These are phyloP conservation scores for Vicia faba DNA, from an alignment of 306 rosid genomes.

Conservation along the genomic window DNA sequence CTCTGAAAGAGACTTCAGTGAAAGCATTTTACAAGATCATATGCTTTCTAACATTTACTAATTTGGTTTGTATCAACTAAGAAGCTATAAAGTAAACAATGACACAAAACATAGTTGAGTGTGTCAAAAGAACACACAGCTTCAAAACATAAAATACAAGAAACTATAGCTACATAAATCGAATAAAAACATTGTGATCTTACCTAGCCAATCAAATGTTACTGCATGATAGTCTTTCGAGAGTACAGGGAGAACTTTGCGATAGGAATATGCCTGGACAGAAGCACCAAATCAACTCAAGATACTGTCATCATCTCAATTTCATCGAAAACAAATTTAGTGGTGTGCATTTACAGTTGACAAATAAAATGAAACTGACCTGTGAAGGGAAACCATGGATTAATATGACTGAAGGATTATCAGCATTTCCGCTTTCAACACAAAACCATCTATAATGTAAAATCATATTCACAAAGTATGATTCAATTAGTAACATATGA, in stretches of 20 bases:
- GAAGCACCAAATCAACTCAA: conserved; percentile 26
- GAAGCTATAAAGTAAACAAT: background rate
- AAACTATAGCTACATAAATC: conserved; percentile 18
- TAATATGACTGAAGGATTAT: conserved; percentile 72
- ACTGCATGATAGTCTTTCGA: conserved; percentile 60
- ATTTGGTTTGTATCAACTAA: background rate
- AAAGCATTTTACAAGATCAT: conserved; percentile 25
- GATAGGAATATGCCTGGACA: conserved; percentile 85
- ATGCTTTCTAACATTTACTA: conserved; percentile 10
- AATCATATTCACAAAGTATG: conserved; percentile 53
- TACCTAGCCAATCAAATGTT: conserved; percentile 94
- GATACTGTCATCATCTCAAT: background rate
- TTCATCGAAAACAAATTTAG: background rate
- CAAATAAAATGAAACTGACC: conserved; percentile 47
- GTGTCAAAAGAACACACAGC: background rate
- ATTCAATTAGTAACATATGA: conserved; percentile 46
- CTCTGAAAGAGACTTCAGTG: conserved; percentile 18
- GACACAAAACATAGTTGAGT: conserved; percentile 27
- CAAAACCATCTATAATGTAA: conserved; percentile 89
- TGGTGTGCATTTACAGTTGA: background rate
- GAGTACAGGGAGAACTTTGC: conserved; percentile 82
- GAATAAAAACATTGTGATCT: conserved; percentile 30
- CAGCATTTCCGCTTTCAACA: conserved; percentile 79
- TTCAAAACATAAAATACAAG: background rate
- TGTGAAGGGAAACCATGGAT: conserved; percentile 95